phyloP scores from a whole-genome alignment of 495 filamentous ascomycete genomes.

The Aspergillus indologenus region DNA sequence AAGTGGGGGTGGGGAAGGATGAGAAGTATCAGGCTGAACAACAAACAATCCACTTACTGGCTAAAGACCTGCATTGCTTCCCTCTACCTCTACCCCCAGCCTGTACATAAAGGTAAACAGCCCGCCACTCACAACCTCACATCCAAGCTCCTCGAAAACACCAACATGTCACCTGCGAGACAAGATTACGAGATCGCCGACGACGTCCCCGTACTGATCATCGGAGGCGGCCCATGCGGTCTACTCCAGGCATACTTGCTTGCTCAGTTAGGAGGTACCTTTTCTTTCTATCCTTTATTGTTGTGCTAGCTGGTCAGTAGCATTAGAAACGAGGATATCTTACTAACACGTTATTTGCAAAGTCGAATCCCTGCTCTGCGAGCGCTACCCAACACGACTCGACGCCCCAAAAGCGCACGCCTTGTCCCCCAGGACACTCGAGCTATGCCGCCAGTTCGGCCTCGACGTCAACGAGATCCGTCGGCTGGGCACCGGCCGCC shows the following conservation, averaged over 20 bases:
- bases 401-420: conserved; percentile 32
- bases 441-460: conserved; percentile 28
- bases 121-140: not conserved
- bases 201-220: conserved; percentile 31
- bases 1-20: not conserved
- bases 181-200: not conserved
- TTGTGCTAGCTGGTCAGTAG: too few species aligned
- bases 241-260: conserved; percentile 29
- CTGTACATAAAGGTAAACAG: not conserved
- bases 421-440: conserved; percentile 27
- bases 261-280: conserved; percentile 21
- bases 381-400: conserved; percentile 26
- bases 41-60: not conserved
- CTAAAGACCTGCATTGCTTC: not conserved
- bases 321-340: not conserved
- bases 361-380: conserved; percentile 26
- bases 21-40: not conserved
- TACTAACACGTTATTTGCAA: not conserved
- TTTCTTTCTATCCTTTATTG: not conserved
- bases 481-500: conserved; percentile 20
- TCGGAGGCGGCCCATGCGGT: conserved; percentile 35
- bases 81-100: not conserved
- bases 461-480: conserved; percentile 28
- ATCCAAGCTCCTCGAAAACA: not conserved
- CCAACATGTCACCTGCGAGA: not conserved